Base-by-base conservation (phyloP, 345 rosid species). In the Eucalyptus marginata region DNA sequence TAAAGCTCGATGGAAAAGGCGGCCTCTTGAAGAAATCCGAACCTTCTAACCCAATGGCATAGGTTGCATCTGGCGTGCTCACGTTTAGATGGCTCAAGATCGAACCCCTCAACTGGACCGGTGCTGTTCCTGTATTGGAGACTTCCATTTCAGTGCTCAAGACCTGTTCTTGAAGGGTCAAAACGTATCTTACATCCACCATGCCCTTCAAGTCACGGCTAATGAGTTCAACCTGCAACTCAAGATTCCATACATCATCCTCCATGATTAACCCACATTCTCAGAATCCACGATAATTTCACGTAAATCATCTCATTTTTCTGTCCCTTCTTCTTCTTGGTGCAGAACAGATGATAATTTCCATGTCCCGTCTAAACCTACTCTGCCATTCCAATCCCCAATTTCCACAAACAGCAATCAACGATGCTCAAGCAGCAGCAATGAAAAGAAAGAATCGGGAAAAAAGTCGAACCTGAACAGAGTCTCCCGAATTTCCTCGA, bases 61-160 rank as follows among this genome's bases (percentile, higher is more conserved):
- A 96, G 6, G 96, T 94, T n/a, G 99, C 99, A 36, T 96, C 97
- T 6, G 98, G 98, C 46, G 98, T 93, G 89, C 99, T 96, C 68
- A 96, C 98, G 64, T 95, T 95, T 27, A 98, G 92, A 90, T 96
- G 96, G 93, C 95, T 94, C 81, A 94, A 54, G 58, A 96, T 81
- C 79, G 95, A 93, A 18, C 96, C 98, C n/a, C 89, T 88, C 54
- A 95, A 64, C 40, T 84, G 88, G 43, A 95, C 89, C 0, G 95
- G 88, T 86, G 94, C 93, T 47, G 92, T 79, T 24, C 92, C 91
- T 25, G 66, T 49, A 94, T 98, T 96, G 17, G 94, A 89, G 88
- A 96, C 92, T 7, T 50, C 86, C 66, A 96, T 89, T 92, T 95
- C 92, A 29, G 95, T 93, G 92, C 94, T 95, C n/a, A 97, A 88